Evolutionary conservation across 2,329 filamentous ascomycete genomes (phyloP).

Genomic region (Berkeleyomyces rouxiae): DNA sequence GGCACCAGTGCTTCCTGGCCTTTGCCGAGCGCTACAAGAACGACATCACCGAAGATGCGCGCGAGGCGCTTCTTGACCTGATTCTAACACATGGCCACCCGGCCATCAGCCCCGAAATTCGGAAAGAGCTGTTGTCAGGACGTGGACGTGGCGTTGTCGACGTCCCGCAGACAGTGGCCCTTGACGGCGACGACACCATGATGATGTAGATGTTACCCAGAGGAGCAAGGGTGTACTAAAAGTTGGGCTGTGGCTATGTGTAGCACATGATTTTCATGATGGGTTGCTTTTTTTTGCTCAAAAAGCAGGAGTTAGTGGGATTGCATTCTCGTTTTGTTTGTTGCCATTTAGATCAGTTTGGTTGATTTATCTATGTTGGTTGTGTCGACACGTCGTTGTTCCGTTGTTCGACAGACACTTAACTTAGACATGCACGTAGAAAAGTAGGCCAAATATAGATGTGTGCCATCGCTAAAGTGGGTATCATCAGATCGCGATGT

Average conservation of each 20-base stretch:
- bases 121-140: slow-evolving; percentile 75
- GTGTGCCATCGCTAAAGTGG: slow-evolving; percentile 9
- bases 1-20: slow-evolving; percentile 83
- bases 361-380: not conserved
- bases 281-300: slow-evolving; percentile 12
- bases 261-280: slow-evolving; percentile 13
- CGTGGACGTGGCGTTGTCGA: slow-evolving; percentile 60
- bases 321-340: slow-evolving; percentile 4
- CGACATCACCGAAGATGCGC: slow-evolving; percentile 88
- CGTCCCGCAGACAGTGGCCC: slow-evolving; percentile 27
- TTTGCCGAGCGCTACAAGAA: slow-evolving; percentile 93
- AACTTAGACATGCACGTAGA: not conserved
- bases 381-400: not conserved
- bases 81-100: slow-evolving; percentile 71
- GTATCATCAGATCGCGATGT: not conserved
- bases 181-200: slow-evolving; percentile 86
- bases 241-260: slow-evolving; percentile 7
- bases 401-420: no score
- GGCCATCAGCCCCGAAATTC: slow-evolving; percentile 77
- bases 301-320: slow-evolving; percentile 12
- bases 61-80: slow-evolving; percentile 78
- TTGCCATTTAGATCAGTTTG: slow-evolving; percentile 7
- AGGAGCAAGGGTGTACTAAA: slow-evolving; percentile 7
- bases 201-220: slow-evolving; percentile 22
- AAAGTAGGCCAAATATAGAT: not conserved